phyloP scores from a whole-genome alignment of 2,329 filamentous ascomycete genomes.

The Microdochium bolleyi region DNA sequence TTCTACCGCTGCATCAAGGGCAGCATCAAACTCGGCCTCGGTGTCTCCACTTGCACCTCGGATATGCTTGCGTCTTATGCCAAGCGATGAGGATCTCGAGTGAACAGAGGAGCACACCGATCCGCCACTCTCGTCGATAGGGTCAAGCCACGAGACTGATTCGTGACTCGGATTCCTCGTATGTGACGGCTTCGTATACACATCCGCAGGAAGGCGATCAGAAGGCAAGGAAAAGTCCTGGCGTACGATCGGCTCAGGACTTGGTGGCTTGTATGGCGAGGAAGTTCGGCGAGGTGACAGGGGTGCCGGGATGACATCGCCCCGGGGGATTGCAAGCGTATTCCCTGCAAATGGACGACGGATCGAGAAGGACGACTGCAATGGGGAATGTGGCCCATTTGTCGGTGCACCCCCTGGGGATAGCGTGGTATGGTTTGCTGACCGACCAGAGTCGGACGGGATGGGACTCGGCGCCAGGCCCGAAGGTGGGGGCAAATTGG shows the following conservation, averaged over 20 bases:
- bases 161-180: conserved; percentile 61
- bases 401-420: neutral
- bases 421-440: neutral
- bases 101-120: conserved; percentile 75
- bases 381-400: conserved; percentile 19
- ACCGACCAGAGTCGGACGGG: neutral
- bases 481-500: neutral
- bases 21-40: conserved; percentile 87
- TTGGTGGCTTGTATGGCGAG: conserved; percentile 32
- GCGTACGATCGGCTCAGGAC: conserved; percentile 23
- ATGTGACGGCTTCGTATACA: conserved; percentile 20
- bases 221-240: conserved; percentile 23
- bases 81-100: conserved; percentile 67
- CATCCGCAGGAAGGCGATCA: conserved; percentile 7
- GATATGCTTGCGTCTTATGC: conserved; percentile 61
- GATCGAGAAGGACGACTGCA: conserved; percentile 48
- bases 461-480: neutral
- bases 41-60: conserved; percentile 63
- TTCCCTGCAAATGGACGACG: conserved; percentile 24
- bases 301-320: conserved; percentile 61
- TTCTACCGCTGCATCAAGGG: conserved; percentile 89
- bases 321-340: conserved; percentile 34
- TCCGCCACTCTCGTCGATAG: conserved; percentile 81
- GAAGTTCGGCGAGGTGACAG: conserved; percentile 56
- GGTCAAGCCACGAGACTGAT: conserved; percentile 88